Conservation (phyloP, 2,329 filamentous ascomycete genomes). For the Lasiodiplodia theobromae region DNA sequence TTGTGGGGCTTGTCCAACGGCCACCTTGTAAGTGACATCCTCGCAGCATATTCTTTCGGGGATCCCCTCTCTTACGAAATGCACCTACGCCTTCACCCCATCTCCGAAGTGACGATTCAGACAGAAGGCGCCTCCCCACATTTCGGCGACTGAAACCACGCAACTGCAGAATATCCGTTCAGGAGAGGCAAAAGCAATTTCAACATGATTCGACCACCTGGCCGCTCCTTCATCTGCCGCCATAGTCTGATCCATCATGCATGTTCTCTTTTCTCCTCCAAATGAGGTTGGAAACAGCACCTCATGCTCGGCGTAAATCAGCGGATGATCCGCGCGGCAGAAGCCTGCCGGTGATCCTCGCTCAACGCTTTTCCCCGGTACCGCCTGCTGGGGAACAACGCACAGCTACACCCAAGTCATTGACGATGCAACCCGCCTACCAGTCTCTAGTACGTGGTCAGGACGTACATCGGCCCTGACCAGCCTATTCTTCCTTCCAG, state of each 20-base stretch:
- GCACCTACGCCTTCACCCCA: neutral
- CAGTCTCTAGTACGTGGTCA: conserved; percentile 19
- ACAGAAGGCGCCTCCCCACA: neutral
- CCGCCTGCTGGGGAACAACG: neutral
- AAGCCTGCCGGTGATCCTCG: conserved; percentile 23
- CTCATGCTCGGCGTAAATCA: conserved; percentile 19
- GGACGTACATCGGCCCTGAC: neutral
- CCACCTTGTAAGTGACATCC: neutral
- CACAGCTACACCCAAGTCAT: conserved; percentile 9
- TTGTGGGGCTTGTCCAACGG: neutral
- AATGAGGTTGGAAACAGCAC: neutral
- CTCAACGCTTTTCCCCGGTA: conserved; percentile 19
- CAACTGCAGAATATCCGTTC: neutral
- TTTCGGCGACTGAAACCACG: conserved; percentile 3
- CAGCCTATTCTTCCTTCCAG: conserved; percentile 4
- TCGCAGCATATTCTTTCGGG: neutral
- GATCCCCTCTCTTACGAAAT: neutral
- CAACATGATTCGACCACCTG: neutral
- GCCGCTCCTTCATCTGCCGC: neutral
- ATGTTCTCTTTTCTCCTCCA: neutral
- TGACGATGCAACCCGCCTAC: conserved; percentile 7
- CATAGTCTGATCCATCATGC: neutral
- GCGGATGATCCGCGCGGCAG: conserved; percentile 23
- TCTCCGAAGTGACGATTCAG: neutral
- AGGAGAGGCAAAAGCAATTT: conserved; percentile 6